A percentile compares a stretch with the other conserved stretches of the same genome.
Conservation (phyloP, 768 basidiomycete genomes). For the Leccinum broughii region DNA sequence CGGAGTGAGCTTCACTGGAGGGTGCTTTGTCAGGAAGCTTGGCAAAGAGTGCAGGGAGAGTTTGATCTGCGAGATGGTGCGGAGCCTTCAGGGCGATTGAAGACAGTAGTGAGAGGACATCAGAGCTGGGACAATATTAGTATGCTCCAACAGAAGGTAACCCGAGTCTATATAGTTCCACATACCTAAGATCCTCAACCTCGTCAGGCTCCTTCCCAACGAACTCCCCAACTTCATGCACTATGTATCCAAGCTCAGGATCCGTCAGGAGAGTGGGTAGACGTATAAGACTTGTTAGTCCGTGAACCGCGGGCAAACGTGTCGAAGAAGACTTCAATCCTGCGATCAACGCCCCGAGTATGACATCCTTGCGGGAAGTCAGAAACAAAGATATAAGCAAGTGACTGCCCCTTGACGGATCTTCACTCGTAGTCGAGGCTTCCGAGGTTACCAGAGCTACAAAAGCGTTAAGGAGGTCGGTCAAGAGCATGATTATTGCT, state of each 20-base stretch:
- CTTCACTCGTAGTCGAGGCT: background rate
- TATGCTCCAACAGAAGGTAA: background rate
- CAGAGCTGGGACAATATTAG: constrained; percentile 43
- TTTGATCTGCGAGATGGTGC: constrained; percentile 66
- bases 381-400: constrained; percentile 39
- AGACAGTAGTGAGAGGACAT: constrained; percentile 61
- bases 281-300: constrained; percentile 64
- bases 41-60: constrained; percentile 78
- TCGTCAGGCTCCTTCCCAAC: constrained; percentile 50
- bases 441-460: constrained; percentile 3
- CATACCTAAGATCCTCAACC: constrained; percentile 54
- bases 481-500: constrained; percentile 64
- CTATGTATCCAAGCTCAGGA: constrained; percentile 77
- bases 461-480: constrained; percentile 59
- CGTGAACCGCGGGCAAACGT: constrained; percentile 60
- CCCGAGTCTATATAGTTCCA: background rate
- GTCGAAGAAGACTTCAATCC: constrained; percentile 56
- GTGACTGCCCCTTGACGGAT: constrained; percentile 32
- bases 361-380: constrained; percentile 68
- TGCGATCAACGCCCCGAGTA: constrained; percentile 62
- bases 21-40: constrained; percentile 72
- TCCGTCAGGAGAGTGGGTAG: constrained; percentile 62
- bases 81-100: constrained; percentile 61
- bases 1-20: constrained; percentile 46
- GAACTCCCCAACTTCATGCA: constrained; percentile 73